Evolutionary conservation across 345 rosid species (phyloP).

Genomic region (Psidium friedrichsthalianum): DNA sequence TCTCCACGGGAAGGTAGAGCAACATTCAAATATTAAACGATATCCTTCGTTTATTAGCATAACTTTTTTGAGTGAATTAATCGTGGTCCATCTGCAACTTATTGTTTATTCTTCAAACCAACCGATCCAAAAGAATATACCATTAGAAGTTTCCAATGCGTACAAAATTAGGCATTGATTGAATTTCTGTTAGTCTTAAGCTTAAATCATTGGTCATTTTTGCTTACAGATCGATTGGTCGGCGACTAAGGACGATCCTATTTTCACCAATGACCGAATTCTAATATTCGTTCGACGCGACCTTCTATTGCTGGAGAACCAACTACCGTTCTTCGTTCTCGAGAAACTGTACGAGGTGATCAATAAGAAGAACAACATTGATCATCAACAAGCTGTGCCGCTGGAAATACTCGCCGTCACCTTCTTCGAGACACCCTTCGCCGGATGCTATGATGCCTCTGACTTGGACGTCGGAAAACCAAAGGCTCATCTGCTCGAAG

Average conservation of each 20-base stretch:
- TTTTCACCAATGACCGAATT: neutral
- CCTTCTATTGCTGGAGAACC: slow-evolving; percentile 8
- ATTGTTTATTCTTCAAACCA: neutral
- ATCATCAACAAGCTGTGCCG: neutral
- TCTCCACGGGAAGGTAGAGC: neutral
- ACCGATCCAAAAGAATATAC: neutral
- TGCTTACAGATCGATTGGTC: neutral
- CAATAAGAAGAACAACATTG: neutral
- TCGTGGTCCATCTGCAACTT: neutral
- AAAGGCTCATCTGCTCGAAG: slow-evolving; percentile 2
- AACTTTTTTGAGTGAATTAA: neutral
- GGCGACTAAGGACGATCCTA: neutral
- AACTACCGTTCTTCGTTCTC: slow-evolving; percentile 2
- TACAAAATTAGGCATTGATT: neutral
- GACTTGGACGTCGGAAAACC: neutral
- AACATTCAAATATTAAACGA: neutral
- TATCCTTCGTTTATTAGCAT: neutral
- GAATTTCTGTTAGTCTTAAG: neutral
- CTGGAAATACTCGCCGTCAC: neutral
- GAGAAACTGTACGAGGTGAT: neutral
- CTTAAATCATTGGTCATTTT: neutral
- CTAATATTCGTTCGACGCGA: neutral
- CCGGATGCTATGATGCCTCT: neutral
- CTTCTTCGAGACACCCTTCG: neutral
- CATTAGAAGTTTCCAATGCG: neutral